A percentile compares a stretch with the other conserved stretches of the same genome.
phyloP scores from a whole-genome alignment of 257 asterid species.

The Ilex aquifolium region DNA sequence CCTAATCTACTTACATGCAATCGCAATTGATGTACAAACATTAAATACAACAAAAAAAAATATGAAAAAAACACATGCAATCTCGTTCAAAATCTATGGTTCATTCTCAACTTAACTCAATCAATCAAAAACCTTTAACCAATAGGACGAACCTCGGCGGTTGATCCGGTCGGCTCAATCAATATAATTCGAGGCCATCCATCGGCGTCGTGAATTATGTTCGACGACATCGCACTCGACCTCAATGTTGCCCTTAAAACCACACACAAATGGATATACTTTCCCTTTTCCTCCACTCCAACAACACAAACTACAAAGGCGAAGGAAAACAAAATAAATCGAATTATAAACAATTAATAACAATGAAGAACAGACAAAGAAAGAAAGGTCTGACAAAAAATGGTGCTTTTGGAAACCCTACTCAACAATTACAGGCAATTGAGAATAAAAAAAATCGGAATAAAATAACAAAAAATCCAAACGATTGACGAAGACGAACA shows the following conservation, averaged over 20 bases:
- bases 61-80: not conserved
- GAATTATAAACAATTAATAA: not conserved
- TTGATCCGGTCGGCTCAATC: conserved; percentile 67
- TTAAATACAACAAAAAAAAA: no score
- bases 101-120: not conserved
- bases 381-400: no score
- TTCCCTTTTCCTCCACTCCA: conserved; percentile 24
- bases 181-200: conserved; percentile 57
- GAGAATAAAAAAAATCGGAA: not conserved
- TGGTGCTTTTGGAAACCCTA: not conserved
- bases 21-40: not conserved
- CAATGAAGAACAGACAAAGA: no score
- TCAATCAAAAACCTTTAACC: not conserved
- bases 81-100: no score
- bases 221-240: conserved; percentile 36
- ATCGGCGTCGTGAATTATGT: conserved; percentile 43
- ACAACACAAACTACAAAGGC: no score
- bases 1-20: not conserved
- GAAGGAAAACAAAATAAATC: no score
- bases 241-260: conserved; percentile 25
- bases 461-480: not conserved
- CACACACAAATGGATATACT: conserved; percentile 20
- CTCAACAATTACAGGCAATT: not conserved
- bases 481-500: not conserved
- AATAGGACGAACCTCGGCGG: conserved; percentile 52